A percentile compares a stretch with the other conserved stretches of the same genome.
Evolutionary conservation across 495 filamentous ascomycete species (phyloP).

Genomic region (Lasiosphaeria hispida): DNA sequence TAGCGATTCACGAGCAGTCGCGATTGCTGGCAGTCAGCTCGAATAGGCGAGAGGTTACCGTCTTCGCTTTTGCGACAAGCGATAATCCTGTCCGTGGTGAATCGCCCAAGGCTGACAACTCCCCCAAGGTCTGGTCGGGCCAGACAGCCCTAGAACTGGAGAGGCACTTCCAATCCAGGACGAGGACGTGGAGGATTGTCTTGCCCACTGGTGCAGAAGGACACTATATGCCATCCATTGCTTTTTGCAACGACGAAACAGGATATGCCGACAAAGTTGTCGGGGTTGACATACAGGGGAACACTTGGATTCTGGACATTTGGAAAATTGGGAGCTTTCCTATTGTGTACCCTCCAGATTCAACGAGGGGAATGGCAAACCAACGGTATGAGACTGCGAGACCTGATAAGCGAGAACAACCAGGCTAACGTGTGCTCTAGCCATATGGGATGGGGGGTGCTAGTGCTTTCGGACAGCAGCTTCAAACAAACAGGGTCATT

Average conservation of each 20-base stretch:
- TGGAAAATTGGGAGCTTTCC: slow-evolving; percentile 41
- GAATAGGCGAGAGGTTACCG: slow-evolving; percentile 63
- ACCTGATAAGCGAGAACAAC: neutral
- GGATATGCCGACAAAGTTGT: slow-evolving; percentile 65
- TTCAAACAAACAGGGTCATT: slow-evolving; percentile 36
- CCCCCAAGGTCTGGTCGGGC: slow-evolving; percentile 15
- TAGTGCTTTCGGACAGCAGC: slow-evolving; percentile 42
- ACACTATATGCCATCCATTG: slow-evolving; percentile 73
- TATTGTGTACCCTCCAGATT: slow-evolving; percentile 5
- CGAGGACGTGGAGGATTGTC: slow-evolving; percentile 43
- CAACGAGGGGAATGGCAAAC: neutral
- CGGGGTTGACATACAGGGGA: slow-evolving; percentile 71
- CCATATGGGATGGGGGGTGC: slow-evolving; percentile 45
- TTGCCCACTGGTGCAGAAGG: slow-evolving; percentile 31
- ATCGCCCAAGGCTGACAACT: slow-evolving; percentile 2
- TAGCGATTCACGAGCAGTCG: slow-evolving; percentile 77
- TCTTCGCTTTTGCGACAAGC: slow-evolving; percentile 72
- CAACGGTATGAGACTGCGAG: slow-evolving; percentile 1
- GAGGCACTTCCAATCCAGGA: slow-evolving; percentile 30
- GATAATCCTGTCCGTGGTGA: slow-evolving; percentile 24
- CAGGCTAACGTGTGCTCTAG: slow-evolving; percentile 15
- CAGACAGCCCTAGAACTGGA: slow-evolving; percentile 26
- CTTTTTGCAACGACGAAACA: slow-evolving; percentile 65
- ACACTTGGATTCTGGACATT: slow-evolving; percentile 64
- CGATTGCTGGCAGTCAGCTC: slow-evolving; percentile 78